Percentiles rank a stretch among this genome's conserved stretches.
Evolutionary conservation across 2,329 filamentous ascomycete species (phyloP).

Genomic region (Sordariomycetes sp.): DNA sequence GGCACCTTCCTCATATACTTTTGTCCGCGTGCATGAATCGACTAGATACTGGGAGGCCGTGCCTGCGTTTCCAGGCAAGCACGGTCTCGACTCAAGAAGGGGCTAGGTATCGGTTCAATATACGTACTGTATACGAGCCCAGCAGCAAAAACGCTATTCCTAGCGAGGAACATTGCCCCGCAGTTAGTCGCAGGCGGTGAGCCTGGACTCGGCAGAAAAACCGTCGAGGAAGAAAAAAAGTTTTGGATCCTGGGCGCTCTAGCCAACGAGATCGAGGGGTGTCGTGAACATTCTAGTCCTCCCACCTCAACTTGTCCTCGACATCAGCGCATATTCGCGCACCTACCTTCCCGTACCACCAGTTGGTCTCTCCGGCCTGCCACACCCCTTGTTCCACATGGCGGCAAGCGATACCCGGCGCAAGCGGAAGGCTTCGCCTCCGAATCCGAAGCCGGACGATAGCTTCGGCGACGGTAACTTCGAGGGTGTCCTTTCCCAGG

Average conservation of each 20-base stretch:
- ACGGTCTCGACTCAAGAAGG: neutral
- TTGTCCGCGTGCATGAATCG: too few relatives aligned
- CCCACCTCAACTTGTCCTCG: neutral
- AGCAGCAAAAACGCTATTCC: neutral
- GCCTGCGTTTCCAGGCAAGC: neutral
- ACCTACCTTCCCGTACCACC: neutral
- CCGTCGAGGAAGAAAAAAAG: slow-evolving; percentile 7
- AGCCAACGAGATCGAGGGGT: neutral
- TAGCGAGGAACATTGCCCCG: neutral
- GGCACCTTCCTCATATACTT: too few relatives aligned
- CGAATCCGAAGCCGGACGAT: slow-evolving; percentile 44
- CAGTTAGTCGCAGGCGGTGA: slow-evolving; percentile 1
- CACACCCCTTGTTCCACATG: neutral
- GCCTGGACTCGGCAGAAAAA: neutral
- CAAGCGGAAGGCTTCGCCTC: slow-evolving; percentile 53
- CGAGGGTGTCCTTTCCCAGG: slow-evolving; percentile 42
- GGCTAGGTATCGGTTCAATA: neutral
- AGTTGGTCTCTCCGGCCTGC: neutral
- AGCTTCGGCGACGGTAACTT: slow-evolving; percentile 35
- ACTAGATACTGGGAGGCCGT: too few relatives aligned
- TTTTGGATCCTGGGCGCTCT: neutral
- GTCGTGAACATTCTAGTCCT: neutral
- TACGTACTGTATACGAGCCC: neutral
- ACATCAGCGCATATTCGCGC: neutral
- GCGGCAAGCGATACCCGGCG: slow-evolving; percentile 14